Percentiles rank a stretch among this genome's conserved stretches.
Conservation (phyloP, 441 rosid genomes). For the Erysimum pusillum region DNA sequence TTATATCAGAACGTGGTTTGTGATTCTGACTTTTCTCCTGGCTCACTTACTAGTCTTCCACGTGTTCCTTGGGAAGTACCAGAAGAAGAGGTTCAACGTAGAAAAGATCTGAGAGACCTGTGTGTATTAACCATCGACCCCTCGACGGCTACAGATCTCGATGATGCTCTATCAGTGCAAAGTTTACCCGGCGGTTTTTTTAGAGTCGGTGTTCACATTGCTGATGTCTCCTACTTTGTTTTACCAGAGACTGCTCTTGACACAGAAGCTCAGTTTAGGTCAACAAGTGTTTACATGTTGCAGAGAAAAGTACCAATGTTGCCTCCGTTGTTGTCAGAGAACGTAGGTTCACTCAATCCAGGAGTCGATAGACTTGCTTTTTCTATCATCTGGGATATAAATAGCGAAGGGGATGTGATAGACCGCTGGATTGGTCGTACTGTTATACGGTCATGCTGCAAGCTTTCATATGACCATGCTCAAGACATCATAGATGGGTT, state of each 20-base stretch:
- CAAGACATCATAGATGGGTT: conserved; percentile 69
- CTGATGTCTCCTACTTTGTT: conserved; percentile 89
- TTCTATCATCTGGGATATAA: conserved; percentile 86
- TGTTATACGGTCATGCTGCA: conserved; percentile 84
- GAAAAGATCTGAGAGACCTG: conserved; percentile 77
- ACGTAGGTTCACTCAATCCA: conserved; percentile 81
- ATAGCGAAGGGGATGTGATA: conserved; percentile 60
- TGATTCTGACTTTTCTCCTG: conserved; percentile 70
- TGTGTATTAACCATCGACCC: conserved; percentile 89
- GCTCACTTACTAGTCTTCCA: conserved; percentile 75
- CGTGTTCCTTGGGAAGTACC: conserved; percentile 81
- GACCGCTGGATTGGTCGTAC: conserved; percentile 88
- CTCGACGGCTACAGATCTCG: conserved; percentile 81
- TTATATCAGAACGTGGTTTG: conserved; percentile 72
- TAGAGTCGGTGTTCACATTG: conserved; percentile 95
- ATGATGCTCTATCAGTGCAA: conserved; percentile 92
- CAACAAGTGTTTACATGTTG: conserved; percentile 81
- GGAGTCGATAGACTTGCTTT: conserved; percentile 90
- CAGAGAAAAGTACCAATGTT: conserved; percentile 75
- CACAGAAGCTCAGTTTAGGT: conserved; percentile 77
- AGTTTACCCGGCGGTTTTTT: conserved; percentile 59
- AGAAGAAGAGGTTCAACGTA: conserved; percentile 58
- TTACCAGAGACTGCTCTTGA: conserved; percentile 85
- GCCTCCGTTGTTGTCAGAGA: conserved; percentile 81
- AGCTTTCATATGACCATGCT: conserved; percentile 84